A percentile compares a stretch with the other conserved stretches of the same genome.
phyloP scores from a whole-genome alignment of 2,329 filamentous ascomycete genomes.

The Pseudofabraea citricarpa region DNA sequence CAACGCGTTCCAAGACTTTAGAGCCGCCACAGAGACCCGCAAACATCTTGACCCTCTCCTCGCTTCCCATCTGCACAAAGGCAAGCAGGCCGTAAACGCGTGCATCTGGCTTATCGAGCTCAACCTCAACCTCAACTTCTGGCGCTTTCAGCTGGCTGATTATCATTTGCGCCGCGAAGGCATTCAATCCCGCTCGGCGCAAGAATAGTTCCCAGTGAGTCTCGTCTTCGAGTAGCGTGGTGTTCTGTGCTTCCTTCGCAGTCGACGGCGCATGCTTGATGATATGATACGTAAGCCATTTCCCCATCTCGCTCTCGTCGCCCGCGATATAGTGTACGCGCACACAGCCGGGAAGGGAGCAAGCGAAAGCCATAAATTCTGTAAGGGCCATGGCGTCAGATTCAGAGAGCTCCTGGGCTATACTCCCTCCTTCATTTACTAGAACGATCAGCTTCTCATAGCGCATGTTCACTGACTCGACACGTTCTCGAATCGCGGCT shows the following conservation, averaged over 20 bases:
- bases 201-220: slow-evolving; percentile 66
- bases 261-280: slow-evolving; percentile 28
- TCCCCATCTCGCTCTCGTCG: slow-evolving; percentile 41
- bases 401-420: slow-evolving; percentile 21
- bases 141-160: slow-evolving; percentile 41
- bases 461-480: slow-evolving; percentile 46
- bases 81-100: slow-evolving; percentile 42
- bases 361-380: slow-evolving; percentile 25
- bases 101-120: slow-evolving; percentile 13
- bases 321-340: slow-evolving; percentile 45
- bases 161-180: slow-evolving; percentile 65
- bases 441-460: slow-evolving; percentile 68
- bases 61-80: slow-evolving; percentile 52
- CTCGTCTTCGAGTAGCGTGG: slow-evolving; percentile 47
- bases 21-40: slow-evolving; percentile 47
- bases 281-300: slow-evolving; percentile 51
- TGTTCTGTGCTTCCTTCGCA: no score
- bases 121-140: slow-evolving; percentile 11
- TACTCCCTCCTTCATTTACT: slow-evolving; percentile 53
- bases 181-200: slow-evolving; percentile 61
- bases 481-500: slow-evolving; percentile 47
- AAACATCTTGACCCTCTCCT: slow-evolving; percentile 46
- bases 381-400: slow-evolving; percentile 19
- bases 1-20: slow-evolving; percentile 47
- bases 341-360: slow-evolving; percentile 33